Conservation (phyloP, 371 early-diverging fungal species). For the Coemansia sp. region DNA sequence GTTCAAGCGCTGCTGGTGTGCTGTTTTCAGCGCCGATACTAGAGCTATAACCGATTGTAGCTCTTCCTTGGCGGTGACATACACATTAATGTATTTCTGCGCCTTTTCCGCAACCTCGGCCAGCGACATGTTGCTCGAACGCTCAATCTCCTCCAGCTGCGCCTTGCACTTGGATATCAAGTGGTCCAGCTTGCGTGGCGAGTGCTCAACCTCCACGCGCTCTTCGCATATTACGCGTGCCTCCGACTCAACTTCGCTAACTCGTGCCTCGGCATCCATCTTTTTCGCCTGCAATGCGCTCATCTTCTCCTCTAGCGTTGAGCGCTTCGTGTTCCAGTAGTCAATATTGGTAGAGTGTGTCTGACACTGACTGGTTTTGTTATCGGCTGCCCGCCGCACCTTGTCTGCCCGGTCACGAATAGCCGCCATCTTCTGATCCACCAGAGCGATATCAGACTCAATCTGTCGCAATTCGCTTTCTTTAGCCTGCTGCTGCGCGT, state of each 20-base stretch:
- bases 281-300: slow-evolving; percentile 31
- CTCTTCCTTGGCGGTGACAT: slow-evolving; percentile 59
- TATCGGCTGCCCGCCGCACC: slow-evolving; percentile 49
- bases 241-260: slow-evolving; percentile 54
- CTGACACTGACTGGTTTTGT: slow-evolving; percentile 35
- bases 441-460: slow-evolving; percentile 20
- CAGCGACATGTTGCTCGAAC: slow-evolving; percentile 54
- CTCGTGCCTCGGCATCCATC: slow-evolving; percentile 31
- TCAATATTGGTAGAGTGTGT: slow-evolving; percentile 44
- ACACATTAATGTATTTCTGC: slow-evolving; percentile 54
- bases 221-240: slow-evolving; percentile 62
- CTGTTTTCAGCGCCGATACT: slow-evolving; percentile 55
- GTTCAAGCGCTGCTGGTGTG: slow-evolving; percentile 61
- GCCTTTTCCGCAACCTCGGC: slow-evolving; percentile 62
- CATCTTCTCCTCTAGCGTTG: slow-evolving; percentile 26
- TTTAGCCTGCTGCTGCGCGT: slow-evolving; percentile 40
- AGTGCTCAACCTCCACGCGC: slow-evolving; percentile 59
- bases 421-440: slow-evolving; percentile 34
- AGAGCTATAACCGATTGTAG: slow-evolving; percentile 57
- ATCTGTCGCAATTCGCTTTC: slow-evolving; percentile 37
- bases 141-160: slow-evolving; percentile 57
- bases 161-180: slow-evolving; percentile 59
- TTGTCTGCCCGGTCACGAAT: slow-evolving; percentile 32
- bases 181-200: slow-evolving; percentile 58
- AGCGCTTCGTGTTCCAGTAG: slow-evolving; percentile 55